Evolutionary conservation across 768 basidiomycete species (phyloP), one percentile per base, ranked within the genome.

Genomic region (Hygrophorus pudorinus): DNA sequence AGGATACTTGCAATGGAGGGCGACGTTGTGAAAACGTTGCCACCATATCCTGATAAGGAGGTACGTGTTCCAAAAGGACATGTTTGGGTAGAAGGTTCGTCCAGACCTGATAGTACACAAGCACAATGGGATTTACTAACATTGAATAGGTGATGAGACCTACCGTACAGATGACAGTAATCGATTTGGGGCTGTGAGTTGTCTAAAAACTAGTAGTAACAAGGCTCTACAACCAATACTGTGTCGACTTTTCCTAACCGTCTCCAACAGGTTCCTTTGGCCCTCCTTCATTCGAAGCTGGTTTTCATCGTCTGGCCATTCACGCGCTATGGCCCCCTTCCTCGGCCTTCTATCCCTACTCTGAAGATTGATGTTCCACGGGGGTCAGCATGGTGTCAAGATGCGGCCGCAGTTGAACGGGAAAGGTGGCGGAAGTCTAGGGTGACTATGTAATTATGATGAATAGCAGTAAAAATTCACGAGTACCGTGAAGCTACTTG

Each of bases 121-220:
- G n/a, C n/a, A 11, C 8, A 14, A 28, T 14, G 10, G 18, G 7
- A 13, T 41, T 30, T 7, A 12, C 4, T 28, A 24, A 5, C 12
- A 31, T 16, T 10, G 13, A 41, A 20, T 17, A 82, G 81, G 81
- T 6, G 81, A 85, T 48, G 78, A 83, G 54, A 67, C 72, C 4
- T 80, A 78, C 52, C 68, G 75, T 45, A 81, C 76, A 7, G 68
- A 78, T 42, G 85, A 85, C 53, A 85, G 82, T 63, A 85, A 85
- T 56, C 58, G 64, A 1, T 83, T 81, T 57, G 84, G 85, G 5
- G 78, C 84, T 7, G 82, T 84, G 56, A 48, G 71, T 60, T 7
- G 4, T 24, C 24, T 24, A 24, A 7, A 7, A 17, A 29, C 21
- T 11, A 13, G 7, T 48, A 21, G 38, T 17, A 30, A 14, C 41